These are phyloP conservation scores for Boletus pseudopeckii DNA, from an alignment of 768 basidiomycete species.

Conservation along the genomic window DNA sequence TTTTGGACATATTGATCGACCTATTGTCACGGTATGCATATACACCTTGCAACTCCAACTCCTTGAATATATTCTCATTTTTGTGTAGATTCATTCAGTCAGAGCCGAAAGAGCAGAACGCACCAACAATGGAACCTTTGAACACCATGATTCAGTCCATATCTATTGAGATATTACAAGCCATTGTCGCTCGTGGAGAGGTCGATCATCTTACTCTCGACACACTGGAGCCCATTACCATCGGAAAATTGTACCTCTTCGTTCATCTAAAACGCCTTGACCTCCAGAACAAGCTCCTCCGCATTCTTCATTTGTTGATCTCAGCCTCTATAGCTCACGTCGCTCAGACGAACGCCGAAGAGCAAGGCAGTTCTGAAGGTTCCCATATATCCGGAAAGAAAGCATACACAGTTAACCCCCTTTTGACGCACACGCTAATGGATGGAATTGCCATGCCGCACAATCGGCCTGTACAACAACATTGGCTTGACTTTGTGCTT, in stretches of 20 bases:
- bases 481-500: conserved; percentile 95
- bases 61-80: not conserved
- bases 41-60: conserved; percentile 11
- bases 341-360: conserved; percentile 30
- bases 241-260: conserved; percentile 71
- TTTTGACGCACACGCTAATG: conserved; percentile 72
- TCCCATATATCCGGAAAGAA: conserved; percentile 29
- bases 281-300: conserved; percentile 90
- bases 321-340: conserved; percentile 51
- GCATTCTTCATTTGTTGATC: conserved; percentile 83
- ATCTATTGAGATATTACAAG: conserved; percentile 78
- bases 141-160: conserved; percentile 70
- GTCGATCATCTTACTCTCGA: conserved; percentile 57
- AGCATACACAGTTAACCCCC: conserved; percentile 58
- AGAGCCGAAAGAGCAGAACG: conserved; percentile 56
- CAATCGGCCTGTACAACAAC: conserved; percentile 83
- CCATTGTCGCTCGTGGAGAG: conserved; percentile 79
- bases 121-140: conserved; percentile 52
- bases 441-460: conserved; percentile 69
- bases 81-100: conserved; percentile 66
- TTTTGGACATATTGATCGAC: conserved; percentile 74
- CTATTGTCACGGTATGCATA: conserved; percentile 71
- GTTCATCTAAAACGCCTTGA: conserved; percentile 71
- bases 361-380: conserved; percentile 34
- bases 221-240: conserved; percentile 63